Evolutionary conservation across 371 early-diverging fungal species (phyloP).

Genomic region (Nosema muscidifuracis): DNA sequence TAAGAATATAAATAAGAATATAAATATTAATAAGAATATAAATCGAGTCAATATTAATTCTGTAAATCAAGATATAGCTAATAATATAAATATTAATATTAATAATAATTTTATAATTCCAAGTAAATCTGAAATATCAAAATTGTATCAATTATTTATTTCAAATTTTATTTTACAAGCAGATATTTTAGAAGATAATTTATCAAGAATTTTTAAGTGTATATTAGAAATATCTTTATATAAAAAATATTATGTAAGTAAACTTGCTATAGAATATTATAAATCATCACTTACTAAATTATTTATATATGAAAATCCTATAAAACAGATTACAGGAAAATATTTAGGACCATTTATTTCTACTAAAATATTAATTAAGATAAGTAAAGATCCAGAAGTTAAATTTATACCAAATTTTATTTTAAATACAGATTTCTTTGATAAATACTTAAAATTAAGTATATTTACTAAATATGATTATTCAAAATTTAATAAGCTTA

Average conservation of each 20-base stretch:
- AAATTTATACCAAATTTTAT: no score
- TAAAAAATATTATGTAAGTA: neutral
- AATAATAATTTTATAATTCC: neutral
- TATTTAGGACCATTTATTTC: no score
- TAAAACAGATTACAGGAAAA: no score
- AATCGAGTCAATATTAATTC: no score
- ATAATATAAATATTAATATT: no score
- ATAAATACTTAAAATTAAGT: neutral
- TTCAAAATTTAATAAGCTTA: neutral
- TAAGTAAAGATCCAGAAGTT: no score
- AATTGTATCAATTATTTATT: neutral
- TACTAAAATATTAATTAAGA: no score
- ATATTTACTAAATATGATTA: no score
- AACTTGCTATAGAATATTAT: neutral
- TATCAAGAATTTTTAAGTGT: constrained; percentile 4
- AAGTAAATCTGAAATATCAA: neutral
- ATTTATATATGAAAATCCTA: neutral
- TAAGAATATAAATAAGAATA: no score
- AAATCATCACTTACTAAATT: neutral
- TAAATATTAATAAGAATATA: no score
- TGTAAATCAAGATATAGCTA: no score
- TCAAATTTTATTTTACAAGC: neutral
- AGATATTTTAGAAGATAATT: constrained; percentile 1
- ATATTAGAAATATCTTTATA: neutral
- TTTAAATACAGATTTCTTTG: neutral